Evolutionary conservation across 345 rosid genomes (phyloP), one percentile per base, ranked within the genome.

Genomic region (Luvunga scandens): DNA sequence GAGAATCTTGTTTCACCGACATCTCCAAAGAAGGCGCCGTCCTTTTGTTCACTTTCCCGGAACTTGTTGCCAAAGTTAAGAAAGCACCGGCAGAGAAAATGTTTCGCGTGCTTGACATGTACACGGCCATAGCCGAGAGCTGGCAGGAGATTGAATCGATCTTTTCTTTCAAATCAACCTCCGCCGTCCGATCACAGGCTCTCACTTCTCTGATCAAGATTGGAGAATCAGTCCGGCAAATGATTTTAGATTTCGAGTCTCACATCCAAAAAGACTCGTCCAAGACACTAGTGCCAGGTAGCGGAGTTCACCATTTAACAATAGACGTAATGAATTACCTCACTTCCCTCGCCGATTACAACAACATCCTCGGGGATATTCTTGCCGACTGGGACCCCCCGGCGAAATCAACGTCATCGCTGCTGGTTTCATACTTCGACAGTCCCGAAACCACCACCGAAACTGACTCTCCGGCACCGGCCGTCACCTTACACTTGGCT

Each of bases 21-120:
- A 90, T 95, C 34, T 82, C 89, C 13, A 85, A 86, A 79, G 97
- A 90, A 70, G 92, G 90, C n/a, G 94, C 96, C 53, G 66, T 38
- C 21, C 75, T 87, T 71, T 85, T 92, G 18, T 88, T 93, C 42
- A 85, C 79, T 19, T 91, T 90, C 81, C 95, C 99, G 0, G 91
- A 88, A 75, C 81, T 73, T 2, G 77, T 88, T 21, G 86, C 86
- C 8, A 89, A 83, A 77, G 78, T 67, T 72, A 93, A 89, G 86
- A 91, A 84, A 80, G 62, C 77, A 31, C 81, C 75, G 2, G 80
- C 86, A 18, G 87, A 85, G 61, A 93, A 89, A 75, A 87, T 90
- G 42, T 93, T 92, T 76, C 87, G 89, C 0, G 60, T 89, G 22
- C 81, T 95, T 76, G 94, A 87, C 68, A 83, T 93, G 86, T 84